Conservation (phyloP, 1,284 basidiomycete species). For the Marasmius tenuissimus region DNA sequence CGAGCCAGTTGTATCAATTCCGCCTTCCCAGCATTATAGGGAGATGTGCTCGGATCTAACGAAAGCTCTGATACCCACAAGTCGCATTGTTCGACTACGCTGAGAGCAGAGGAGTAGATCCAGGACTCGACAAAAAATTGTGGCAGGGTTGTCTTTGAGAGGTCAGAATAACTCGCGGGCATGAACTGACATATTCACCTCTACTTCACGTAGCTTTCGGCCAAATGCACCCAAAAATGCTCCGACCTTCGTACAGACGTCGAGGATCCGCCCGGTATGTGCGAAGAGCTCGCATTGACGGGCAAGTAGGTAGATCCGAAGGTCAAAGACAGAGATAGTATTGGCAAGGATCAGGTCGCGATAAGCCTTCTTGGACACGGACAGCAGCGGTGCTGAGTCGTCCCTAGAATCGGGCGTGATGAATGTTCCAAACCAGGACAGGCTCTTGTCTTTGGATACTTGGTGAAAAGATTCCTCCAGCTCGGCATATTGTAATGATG, state of each 20-base stretch:
- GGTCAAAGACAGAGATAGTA: slow-evolving; percentile 92
- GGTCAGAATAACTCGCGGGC: slow-evolving; percentile 14
- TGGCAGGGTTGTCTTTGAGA: slow-evolving; percentile 63
- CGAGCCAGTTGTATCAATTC: slow-evolving; percentile 83
- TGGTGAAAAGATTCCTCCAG: slow-evolving; percentile 86
- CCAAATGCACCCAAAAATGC: slow-evolving; percentile 84
- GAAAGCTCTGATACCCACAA: slow-evolving; percentile 58
- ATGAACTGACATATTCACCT: slow-evolving; percentile 44
- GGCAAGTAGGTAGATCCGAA: slow-evolving; percentile 89
- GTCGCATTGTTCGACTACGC: slow-evolving; percentile 84
- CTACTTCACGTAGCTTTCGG: slow-evolving; percentile 69
- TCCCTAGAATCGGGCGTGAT: slow-evolving; percentile 73
- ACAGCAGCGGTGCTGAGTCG: slow-evolving; percentile 83
- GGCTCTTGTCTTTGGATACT: slow-evolving; percentile 76
- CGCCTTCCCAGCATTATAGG: slow-evolving; percentile 72
- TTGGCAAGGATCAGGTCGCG: slow-evolving; percentile 88
- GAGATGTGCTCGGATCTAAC: slow-evolving; percentile 43
- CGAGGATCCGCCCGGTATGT: slow-evolving; percentile 65
- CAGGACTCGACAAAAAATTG: slow-evolving; percentile 88
- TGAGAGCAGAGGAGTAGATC: slow-evolving; percentile 90
- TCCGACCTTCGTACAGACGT: slow-evolving; percentile 67
- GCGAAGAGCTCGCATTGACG: slow-evolving; percentile 82
- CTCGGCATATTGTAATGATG: slow-evolving; percentile 88
- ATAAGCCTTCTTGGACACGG: slow-evolving; percentile 82
- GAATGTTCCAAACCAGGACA: slow-evolving; percentile 88